These are phyloP conservation scores for Podila epicladia DNA, from an alignment of 192 early-diverging fungal genomes.

Conservation along the genomic window DNA sequence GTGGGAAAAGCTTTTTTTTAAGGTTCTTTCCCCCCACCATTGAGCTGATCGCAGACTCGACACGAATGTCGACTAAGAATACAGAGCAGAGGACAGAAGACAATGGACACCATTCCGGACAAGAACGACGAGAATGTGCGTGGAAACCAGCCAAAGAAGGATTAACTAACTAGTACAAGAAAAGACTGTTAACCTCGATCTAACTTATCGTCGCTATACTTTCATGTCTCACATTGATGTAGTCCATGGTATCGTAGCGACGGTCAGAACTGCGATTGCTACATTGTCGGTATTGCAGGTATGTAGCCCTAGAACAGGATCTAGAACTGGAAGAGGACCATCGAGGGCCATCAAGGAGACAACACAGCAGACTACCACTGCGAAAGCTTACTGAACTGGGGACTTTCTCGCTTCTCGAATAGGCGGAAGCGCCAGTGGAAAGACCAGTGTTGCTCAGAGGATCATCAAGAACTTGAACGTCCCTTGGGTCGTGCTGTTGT, in stretches of 20 bases:
- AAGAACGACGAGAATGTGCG: no score
- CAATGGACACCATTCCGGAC: not conserved
- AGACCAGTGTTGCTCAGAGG: slow-evolving; percentile 81
- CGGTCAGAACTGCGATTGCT: slow-evolving; percentile 70
- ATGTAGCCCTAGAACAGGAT: not conserved
- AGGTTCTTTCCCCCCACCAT: not conserved
- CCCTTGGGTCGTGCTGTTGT: slow-evolving; percentile 89
- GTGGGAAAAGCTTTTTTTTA: slow-evolving; percentile 1
- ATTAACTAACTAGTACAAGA: not conserved
- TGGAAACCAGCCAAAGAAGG: not conserved
- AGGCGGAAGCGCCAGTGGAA: slow-evolving; percentile 85
- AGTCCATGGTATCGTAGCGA: slow-evolving; percentile 63
- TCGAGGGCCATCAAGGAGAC: no score
- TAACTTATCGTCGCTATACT: not conserved
- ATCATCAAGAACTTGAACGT: slow-evolving; percentile 80
- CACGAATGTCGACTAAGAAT: not conserved
- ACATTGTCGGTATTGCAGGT: slow-evolving; percentile 82
- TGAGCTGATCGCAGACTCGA: not conserved
- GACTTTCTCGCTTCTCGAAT: slow-evolving; percentile 2
- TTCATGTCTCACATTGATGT: not conserved
- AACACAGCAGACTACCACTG: no score
- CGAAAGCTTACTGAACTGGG: not conserved
- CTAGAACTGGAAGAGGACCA: not conserved
- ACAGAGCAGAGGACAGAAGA: not conserved
- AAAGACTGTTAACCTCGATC: not conserved